phyloP scores from a whole-genome alignment of 345 rosid genomes.

The Pistacia integerrima region DNA sequence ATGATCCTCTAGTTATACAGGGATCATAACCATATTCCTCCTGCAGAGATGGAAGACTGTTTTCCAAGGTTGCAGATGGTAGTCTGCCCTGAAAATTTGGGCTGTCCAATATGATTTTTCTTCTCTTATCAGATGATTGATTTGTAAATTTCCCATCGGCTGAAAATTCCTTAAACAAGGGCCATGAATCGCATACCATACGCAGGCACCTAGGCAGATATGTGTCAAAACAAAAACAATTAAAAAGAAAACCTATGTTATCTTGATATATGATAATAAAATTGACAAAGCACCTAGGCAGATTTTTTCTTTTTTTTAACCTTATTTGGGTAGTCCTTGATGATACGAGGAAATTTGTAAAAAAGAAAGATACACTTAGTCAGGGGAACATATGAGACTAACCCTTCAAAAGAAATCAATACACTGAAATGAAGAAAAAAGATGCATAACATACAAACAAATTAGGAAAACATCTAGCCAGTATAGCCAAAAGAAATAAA shows the following conservation, averaged over 20 bases:
- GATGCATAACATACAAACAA: too few relatives aligned
- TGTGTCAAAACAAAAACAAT: neutral
- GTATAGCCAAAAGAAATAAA: too few relatives aligned
- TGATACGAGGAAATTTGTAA: too few relatives aligned
- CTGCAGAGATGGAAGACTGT: conserved; percentile 11
- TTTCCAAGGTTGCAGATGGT: conserved; percentile 15
- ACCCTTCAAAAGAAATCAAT: too few relatives aligned
- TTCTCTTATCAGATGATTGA: conserved; percentile 49
- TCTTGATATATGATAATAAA: neutral
- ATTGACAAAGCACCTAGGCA: too few relatives aligned
- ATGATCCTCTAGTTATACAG: conserved; percentile 23
- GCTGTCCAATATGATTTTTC: conserved; percentile 37
- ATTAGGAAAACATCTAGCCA: too few relatives aligned
- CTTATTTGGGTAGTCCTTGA: too few relatives aligned
- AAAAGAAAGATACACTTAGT: too few relatives aligned
- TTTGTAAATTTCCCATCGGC: conserved; percentile 25
- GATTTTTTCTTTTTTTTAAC: too few relatives aligned
- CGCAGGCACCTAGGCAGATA: conserved; percentile 60
- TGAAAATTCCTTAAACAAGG: conserved; percentile 49
- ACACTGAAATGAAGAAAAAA: too few relatives aligned
- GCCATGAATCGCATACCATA: conserved; percentile 56
- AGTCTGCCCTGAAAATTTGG: conserved; percentile 24
- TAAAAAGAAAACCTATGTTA: neutral
- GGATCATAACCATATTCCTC: conserved; percentile 22
- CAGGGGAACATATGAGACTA: too few relatives aligned